phyloP scores from a whole-genome alignment of 805 yeast genomes.

The Yamadazyma olivae region DNA sequence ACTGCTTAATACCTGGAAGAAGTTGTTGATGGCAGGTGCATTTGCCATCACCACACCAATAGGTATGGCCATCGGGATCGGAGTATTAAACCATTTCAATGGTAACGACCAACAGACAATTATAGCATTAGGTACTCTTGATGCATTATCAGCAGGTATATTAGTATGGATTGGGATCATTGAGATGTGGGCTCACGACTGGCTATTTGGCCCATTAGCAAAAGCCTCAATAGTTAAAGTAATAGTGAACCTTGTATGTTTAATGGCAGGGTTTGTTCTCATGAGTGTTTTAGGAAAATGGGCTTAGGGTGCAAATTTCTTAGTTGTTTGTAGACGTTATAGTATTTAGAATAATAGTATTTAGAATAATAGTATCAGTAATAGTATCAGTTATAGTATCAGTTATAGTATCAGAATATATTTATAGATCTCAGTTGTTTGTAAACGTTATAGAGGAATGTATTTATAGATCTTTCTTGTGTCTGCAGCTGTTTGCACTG shows the following conservation, averaged over 20 bases:
- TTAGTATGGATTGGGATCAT: slow-evolving; percentile 30
- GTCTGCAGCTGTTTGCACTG: too few relatives aligned
- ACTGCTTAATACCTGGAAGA: not conserved
- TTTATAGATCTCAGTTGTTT: too few relatives aligned
- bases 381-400: not conserved
- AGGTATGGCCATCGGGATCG: slow-evolving; percentile 32
- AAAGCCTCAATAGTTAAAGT: slow-evolving; percentile 15
- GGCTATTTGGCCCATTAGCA: slow-evolving; percentile 21
- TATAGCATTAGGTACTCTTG: slow-evolving; percentile 31
- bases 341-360: not conserved
- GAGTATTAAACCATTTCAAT: slow-evolving; percentile 22
- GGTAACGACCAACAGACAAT: slow-evolving; percentile 26
- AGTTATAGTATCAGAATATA: too few relatives aligned
- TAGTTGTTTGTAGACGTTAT: not conserved
- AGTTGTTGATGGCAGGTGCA: slow-evolving; percentile 18
- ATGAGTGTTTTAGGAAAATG: slow-evolving; percentile 34
- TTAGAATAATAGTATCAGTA: not conserved
- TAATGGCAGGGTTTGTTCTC: slow-evolving; percentile 21
- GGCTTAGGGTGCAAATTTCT: slow-evolving; percentile 13
- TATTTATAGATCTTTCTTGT: too few relatives aligned
- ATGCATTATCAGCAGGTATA: slow-evolving; percentile 33
- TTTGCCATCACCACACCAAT: slow-evolving; percentile 25
- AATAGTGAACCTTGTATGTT: slow-evolving; percentile 11
- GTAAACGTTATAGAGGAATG: too few relatives aligned
- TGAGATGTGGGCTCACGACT: slow-evolving; percentile 29